Evolutionary conservation across 2,329 filamentous ascomycete genomes (phyloP), one percentile per base, ranked within the genome.

Genomic region (Aspergillus carbonarius): DNA sequence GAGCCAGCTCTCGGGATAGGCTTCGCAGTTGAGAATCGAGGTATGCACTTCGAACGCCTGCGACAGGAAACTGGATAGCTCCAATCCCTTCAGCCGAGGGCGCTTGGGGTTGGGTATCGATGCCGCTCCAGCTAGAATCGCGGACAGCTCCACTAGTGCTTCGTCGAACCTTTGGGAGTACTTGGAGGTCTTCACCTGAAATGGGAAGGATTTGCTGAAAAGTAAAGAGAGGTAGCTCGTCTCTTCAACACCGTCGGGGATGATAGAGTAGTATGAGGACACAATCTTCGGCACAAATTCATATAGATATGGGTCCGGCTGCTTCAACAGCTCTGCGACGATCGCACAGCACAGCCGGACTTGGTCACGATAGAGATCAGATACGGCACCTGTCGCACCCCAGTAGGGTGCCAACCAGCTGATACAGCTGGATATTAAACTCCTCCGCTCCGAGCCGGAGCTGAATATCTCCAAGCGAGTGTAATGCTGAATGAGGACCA

Each of bases 361-460:
- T 76, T 98, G 95, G 20, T 96, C 92, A 63, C 89, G 89, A 86
- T 92, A 98, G 69, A 96, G 91, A 35, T 93, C 88, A 2, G 87
- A 92, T 9, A 93, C 85, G 27, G 87, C 81, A 4, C 85, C 83
- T 0, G 83, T 85, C 61, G 86, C 85, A 12, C 93, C 93, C 95
- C 95, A 99, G 74, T 98, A 93, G 4, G 93, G 93, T 12, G 88
- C 88, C 58, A 99, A 87, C 95, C 95, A 99, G 61, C 89, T 82
- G 46, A 93, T 88, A 3, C 92, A 97, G 69, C 92, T 96, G 47
- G 88, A 84, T 60, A 90, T 86, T 48, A 97, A 81, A 12, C 86
- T 86, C 27, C 86, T 84, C 65, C 88, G 84, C 64, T 93, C 89
- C 60, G 93, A 89, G 0, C 88, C 83, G n/a, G 88, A 82, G 9